phyloP scores from a whole-genome alignment of 2,329 filamentous ascomycete species.

The Aquanectria penicillioides region DNA sequence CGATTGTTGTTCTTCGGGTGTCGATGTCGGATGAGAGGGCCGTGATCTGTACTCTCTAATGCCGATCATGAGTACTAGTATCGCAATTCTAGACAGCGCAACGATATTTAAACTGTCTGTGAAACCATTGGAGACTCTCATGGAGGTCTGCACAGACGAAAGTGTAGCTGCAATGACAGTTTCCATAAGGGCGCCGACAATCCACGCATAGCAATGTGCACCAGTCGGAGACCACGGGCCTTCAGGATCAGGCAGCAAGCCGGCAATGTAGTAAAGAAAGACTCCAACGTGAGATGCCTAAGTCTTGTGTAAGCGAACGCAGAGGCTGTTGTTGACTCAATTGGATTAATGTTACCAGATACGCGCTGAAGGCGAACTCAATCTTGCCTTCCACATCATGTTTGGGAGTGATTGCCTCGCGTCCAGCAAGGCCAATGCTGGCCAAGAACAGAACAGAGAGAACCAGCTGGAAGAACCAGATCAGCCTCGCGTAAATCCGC shows the following conservation, averaged over 20 bases:
- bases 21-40: conserved; percentile 39
- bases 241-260: conserved; percentile 55
- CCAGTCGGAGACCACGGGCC: conserved; percentile 53
- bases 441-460: conserved; percentile 47
- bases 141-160: conserved; percentile 39
- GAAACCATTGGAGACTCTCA: conserved; percentile 43
- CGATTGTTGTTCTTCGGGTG: conserved; percentile 49
- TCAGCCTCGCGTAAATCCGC: conserved; percentile 45
- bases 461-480: conserved; percentile 49
- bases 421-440: conserved; percentile 46
- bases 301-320: conserved; percentile 3
- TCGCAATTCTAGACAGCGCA: conserved; percentile 43
- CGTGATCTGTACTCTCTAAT: conserved; percentile 46
- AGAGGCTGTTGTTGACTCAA: not conserved
- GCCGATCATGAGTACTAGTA: conserved; percentile 49
- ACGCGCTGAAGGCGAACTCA: conserved; percentile 53
- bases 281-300: conserved; percentile 53
- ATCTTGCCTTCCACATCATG: conserved; percentile 37
- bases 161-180: conserved; percentile 49
- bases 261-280: conserved; percentile 53
- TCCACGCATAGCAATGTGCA: conserved; percentile 51
- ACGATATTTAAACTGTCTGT: conserved; percentile 46
- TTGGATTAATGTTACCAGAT: conserved; percentile 43
- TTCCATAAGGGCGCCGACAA: conserved; percentile 47
- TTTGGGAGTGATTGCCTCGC: conserved; percentile 44